Base-by-base conservation (phyloP, 805 yeast species). In the Starmerella apicola region DNA sequence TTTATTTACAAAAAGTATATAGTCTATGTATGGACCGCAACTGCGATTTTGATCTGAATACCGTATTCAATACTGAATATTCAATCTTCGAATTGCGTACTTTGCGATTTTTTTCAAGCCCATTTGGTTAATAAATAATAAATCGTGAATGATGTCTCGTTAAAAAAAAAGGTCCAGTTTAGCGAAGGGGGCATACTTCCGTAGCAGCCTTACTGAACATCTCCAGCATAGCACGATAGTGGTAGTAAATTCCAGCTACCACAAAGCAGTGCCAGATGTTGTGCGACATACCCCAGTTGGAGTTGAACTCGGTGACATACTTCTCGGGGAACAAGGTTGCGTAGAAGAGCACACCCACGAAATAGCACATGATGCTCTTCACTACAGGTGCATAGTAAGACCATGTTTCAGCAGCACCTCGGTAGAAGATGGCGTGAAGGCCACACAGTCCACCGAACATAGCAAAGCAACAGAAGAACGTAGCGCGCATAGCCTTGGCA, bases 191-290 rank as follows among this genome's bases (percentile, higher is more conserved):
- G 41, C 52, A 51, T 13, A 41, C 41, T 42, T 46, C 55, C 49
- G 22, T 38, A 46, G 38, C 47, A 25, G 65, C 65, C 5, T 63
- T 65, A 36, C 65, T 66, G 48, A 77, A 77, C 81, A 86, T 78
- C 42, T 73, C 76, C 45, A 83, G 63, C 28, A 84, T 65, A 12
- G 93, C 88, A 41, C 67, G 66, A 60, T 86, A 91, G 59, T 88
- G 97, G 24, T 93, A 94, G 31, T 81, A 59, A n/a, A 84, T 76
- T 2, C 98, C 98, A 20, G 81, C 67, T 15, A 91, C 71, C 23
- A 91, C 98, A 55, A 81, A 83, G 10, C 84, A 57, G 61, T 88
- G 98, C 98, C 98, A 88, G 23, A 88, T 65, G 53, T 85, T 86
- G 59, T 88, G 98, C 27, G 95, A 82, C 95, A 85, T 88, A 80